Base-by-base conservation (phyloP, 441 rosid genomes). In the Adansonia madagascariensis region DNA sequence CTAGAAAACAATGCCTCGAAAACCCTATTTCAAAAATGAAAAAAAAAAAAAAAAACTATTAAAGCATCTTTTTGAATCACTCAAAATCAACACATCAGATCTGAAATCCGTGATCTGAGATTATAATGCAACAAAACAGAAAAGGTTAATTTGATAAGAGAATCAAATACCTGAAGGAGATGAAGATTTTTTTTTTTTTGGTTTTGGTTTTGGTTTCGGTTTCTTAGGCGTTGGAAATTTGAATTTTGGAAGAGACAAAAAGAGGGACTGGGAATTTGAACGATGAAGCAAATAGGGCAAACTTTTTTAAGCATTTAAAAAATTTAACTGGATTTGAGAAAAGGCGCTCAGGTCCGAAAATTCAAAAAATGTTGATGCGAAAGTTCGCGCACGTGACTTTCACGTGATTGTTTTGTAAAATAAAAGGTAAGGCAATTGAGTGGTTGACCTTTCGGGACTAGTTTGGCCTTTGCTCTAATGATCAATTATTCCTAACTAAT, bases 321-420 rank as follows among this genome's bases (percentile, higher is more conserved):
- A 71, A 76, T 70, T 64, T 35, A 75, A 68, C 77, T 75, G 76
- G 76, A 84, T 77, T 83, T 59, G 80, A 76, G 79, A 80, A 85
- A 84, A 83, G 87, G 92, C 88, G 90, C 89, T 85, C 82, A 59
- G 81, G 83, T 85, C 83, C 81, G 84, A 89, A 35, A 35, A 89
- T 90, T 75, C 90, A 93, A 90, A 91, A 85, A 91, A 85, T 80
- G 35, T 79, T 63, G 75, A 47, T 43, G 35, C 0, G 71, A 71
- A 65, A 56, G 79, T 55, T 6, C 8, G 43, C 53, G 81, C 91
- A 85, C 88, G 87, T 83, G 91, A 66, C 46, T 27, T 22, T 82
- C 91, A 77, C 79, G 90, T 83, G 91, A 68, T 56, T 14, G 17
- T 8, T 8, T 67, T 35, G 7, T 31, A 12, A 27, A 62, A 39